Evolutionary conservation across 2,329 filamentous ascomycete genomes (phyloP).

Genomic region (Plectosphaerella plurivora): DNA sequence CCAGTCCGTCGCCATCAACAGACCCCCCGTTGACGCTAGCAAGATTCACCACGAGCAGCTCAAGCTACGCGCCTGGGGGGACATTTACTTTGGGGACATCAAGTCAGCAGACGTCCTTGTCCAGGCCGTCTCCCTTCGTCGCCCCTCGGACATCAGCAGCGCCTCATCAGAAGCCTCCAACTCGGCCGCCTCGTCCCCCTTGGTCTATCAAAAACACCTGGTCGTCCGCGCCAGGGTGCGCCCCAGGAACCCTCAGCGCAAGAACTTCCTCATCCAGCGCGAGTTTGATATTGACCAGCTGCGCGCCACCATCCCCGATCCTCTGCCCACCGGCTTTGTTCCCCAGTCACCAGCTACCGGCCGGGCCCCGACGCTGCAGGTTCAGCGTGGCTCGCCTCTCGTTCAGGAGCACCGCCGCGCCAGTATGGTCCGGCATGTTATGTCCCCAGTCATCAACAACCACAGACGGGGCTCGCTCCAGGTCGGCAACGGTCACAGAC

Average conservation of each 20-base stretch:
- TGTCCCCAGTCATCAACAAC: conserved; percentile 11
- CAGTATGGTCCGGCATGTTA: conserved; percentile 16
- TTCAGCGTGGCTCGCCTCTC: conserved; percentile 1
- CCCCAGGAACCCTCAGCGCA: conserved; percentile 32
- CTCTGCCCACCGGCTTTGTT: conserved; percentile 10
- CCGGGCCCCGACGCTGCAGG: not conserved
- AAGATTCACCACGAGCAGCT: conserved; percentile 23
- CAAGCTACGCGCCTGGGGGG: conserved; percentile 34
- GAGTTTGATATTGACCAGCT: conserved; percentile 46
- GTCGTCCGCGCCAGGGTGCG: conserved; percentile 37
- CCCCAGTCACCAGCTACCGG: not conserved
- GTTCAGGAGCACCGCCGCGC: conserved; percentile 14
- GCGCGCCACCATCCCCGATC: conserved; percentile 38
- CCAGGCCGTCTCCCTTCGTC: conserved; percentile 33
- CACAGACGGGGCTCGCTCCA: conserved; percentile 5
- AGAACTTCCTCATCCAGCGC: conserved; percentile 43
- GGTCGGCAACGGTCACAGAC: conserved; percentile 8
- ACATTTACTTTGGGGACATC: conserved; percentile 33
- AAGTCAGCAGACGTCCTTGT: conserved; percentile 41
- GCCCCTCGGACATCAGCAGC: conserved; percentile 20
- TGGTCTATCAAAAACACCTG: not conserved
- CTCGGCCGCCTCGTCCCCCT: conserved; percentile 1
- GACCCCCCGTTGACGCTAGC: conserved; percentile 2
- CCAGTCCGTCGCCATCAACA: conserved; percentile 15
- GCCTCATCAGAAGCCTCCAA: conserved; percentile 6